phyloP scores from a whole-genome alignment of 495 filamentous ascomycete genomes.

The Penicillium angulare region DNA sequence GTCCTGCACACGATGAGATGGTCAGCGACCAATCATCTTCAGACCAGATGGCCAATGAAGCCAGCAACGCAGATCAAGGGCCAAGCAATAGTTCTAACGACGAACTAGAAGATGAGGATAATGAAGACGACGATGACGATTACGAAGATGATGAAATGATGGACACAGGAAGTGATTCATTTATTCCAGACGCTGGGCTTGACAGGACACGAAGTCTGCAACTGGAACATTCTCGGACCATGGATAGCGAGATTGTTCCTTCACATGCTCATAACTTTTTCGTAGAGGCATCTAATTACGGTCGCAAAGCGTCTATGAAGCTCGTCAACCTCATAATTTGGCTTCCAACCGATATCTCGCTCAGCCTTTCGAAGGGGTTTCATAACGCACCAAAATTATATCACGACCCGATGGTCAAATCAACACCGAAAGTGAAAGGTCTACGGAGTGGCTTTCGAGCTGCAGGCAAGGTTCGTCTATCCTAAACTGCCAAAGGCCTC shows the following conservation, averaged over 20 bases:
- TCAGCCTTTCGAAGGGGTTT: conserved; percentile 78
- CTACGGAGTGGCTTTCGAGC: conserved; percentile 67
- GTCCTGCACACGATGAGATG: background rate
- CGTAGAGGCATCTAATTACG: conserved; percentile 35
- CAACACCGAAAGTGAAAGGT: conserved; percentile 67
- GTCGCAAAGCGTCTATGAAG: conserved; percentile 42
- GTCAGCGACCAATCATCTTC: conserved; percentile 2
- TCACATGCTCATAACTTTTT: conserved; percentile 6
- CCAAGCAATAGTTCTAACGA: background rate
- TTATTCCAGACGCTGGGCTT: background rate
- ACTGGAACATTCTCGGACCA: conserved; percentile 9
- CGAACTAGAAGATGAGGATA: background rate
- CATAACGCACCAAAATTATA: conserved; percentile 82
- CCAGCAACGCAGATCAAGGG: background rate
- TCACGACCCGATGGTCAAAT: conserved; percentile 69
- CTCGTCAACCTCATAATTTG: conserved; percentile 71
- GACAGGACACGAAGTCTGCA: conserved; percentile 12
- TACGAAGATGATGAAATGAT: background rate
- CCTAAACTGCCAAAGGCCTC: conserved; percentile 52
- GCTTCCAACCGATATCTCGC: conserved; percentile 76
- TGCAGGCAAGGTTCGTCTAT: conserved; percentile 59
- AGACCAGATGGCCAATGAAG: background rate
- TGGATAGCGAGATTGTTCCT: conserved; percentile 8
- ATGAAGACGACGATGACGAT: conserved; percentile 2
- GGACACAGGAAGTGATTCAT: background rate